phyloP scores from a whole-genome alignment of 2,329 filamentous ascomycete species.

The Fusarium nygamai region DNA sequence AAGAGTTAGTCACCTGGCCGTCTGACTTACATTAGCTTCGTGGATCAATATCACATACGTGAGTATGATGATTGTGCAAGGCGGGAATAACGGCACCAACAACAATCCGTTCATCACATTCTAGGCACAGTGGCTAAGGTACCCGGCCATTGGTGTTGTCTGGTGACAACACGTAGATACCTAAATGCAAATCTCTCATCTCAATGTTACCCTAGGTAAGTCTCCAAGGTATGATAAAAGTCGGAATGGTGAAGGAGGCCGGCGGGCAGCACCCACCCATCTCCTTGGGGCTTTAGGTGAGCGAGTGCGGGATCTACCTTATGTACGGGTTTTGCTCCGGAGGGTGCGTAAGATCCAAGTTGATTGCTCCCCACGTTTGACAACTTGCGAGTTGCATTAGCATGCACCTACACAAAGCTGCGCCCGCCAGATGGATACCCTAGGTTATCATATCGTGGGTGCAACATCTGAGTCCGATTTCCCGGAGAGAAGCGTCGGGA shows the following conservation, averaged over 20 bases:
- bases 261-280: neutral
- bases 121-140: conserved; percentile 9
- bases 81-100: conserved; percentile 14
- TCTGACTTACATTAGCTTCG: conserved; percentile 22
- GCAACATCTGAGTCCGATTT: neutral
- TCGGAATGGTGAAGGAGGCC: neutral
- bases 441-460: neutral
- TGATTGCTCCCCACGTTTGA: conserved; percentile 9
- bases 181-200: neutral
- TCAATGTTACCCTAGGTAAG: neutral
- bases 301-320: neutral
- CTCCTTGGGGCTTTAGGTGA: neutral
- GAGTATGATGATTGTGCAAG: neutral
- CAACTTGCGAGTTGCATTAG: neutral
- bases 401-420: neutral
- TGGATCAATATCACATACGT: neutral
- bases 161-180: neutral
- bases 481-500: neutral
- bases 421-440: neutral
- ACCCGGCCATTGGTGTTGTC: conserved; percentile 5
- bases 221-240: neutral
- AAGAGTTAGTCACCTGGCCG: neutral
- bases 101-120: neutral
- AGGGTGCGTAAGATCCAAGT: conserved; percentile 6
- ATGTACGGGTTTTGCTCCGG: neutral